Evolutionary conservation across 2,329 filamentous ascomycete genomes (phyloP), one percentile per base, ranked within the genome.

Genomic region (Fonsecaea erecta): DNA sequence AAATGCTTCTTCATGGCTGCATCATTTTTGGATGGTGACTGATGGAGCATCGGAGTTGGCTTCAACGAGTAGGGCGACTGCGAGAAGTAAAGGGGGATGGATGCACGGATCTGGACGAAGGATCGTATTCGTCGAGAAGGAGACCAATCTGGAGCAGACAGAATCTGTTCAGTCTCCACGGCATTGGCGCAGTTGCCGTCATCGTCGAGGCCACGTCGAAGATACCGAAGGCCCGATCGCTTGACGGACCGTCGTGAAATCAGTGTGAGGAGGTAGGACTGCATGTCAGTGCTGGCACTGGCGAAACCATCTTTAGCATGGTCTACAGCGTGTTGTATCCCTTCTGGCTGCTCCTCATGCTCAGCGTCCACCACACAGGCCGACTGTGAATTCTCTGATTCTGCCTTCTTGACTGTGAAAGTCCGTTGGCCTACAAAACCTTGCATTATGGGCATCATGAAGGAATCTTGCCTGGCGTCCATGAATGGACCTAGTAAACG

Each of bases 21-120:
- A 61, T 89, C 89, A 71, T 98, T 99, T 12, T 88, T 88, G 52
- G 91, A 87, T 2, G 85, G 81, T 0, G 92, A 96, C 70, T 96
- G 93, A 75, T 93, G 91, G 37, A 96, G 80, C 14, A 91, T 85
- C 0, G 94, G 93, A 11, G 90, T 84, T 0, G 95, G 95, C 74
- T 97, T 97, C 70, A 98, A 86, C 9, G 92, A 93, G 76, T 97
- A 98, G 0, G 94, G 93, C 0, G 91, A 92, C 74, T 99, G 95
- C 0, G 93, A 96, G 75, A 97, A 99, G 80, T 95, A 98, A 0
- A 98, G 78, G 0, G 95, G 95, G 68, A 98, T 96, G 24, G 93
- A 97, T 6, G 93, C 94, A 69, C 95, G 86, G 26, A 93, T 83
- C 75, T 99, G 95, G 2, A 96, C 80, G 72, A 97, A 96, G 0